Percentiles rank a stretch among this genome's conserved stretches.
phyloP scores from a whole-genome alignment of 2,329 filamentous ascomycete species.

The Colletotrichum costaricense region DNA sequence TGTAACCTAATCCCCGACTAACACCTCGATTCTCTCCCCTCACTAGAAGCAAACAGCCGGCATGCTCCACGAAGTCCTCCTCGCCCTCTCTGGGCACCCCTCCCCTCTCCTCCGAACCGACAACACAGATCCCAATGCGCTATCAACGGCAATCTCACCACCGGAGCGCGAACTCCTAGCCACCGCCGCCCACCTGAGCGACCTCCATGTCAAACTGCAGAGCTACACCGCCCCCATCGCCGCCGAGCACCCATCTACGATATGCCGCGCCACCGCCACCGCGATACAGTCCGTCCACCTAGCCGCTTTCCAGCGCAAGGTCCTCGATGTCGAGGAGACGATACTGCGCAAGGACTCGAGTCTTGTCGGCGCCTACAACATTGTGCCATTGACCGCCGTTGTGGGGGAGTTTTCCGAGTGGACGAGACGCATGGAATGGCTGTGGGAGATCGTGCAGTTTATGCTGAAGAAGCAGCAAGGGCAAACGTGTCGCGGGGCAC shows the following conservation, averaged over 20 bases:
- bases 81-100: constrained; percentile 93
- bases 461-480: constrained; percentile 62
- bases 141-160: constrained; percentile 69
- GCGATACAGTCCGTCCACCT: constrained; percentile 82
- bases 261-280: constrained; percentile 88
- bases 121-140: constrained; percentile 56
- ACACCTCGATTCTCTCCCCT: neutral
- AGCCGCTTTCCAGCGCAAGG: constrained; percentile 82
- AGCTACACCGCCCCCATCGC: constrained; percentile 75
- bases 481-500: constrained; percentile 71
- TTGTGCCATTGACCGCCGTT: constrained; percentile 89
- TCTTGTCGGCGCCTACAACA: constrained; percentile 90
- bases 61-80: constrained; percentile 99
- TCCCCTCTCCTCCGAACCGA: constrained; percentile 82
- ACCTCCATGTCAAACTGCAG: constrained; percentile 80
- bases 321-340: constrained; percentile 84
- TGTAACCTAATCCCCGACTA: neutral
- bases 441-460: constrained; percentile 78
- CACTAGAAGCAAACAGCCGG: constrained; percentile 28
- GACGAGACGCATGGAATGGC: constrained; percentile 87
- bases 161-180: constrained; percentile 86
- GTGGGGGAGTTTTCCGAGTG: constrained; percentile 89
- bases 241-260: constrained; percentile 78
- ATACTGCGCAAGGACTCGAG: constrained; percentile 82
- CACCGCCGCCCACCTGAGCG: constrained; percentile 80